Evolutionary conservation across 371 early-diverging fungal species (phyloP), one percentile per base, ranked within the genome.

Genomic region (Actinomortierella ambigua): DNA sequence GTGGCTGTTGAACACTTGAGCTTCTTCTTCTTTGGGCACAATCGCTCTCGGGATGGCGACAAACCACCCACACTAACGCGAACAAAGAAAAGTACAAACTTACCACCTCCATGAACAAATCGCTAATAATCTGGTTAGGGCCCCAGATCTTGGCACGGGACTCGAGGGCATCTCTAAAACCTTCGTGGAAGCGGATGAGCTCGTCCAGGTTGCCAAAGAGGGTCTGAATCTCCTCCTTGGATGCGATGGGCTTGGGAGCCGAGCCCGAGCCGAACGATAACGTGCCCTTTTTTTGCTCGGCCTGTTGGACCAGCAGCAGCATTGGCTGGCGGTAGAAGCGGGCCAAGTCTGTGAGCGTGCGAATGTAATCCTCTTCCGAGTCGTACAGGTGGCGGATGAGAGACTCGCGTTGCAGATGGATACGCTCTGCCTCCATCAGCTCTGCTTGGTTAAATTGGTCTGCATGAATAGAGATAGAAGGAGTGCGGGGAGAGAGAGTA

Each of bases 71-170:
- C n/a, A n/a, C n/a, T n/a, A n/a, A n/a, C n/a, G n/a, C n/a, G n/a
- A n/a, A n/a, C n/a, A n/a, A n/a, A n/a, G n/a, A n/a, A n/a, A n/a
- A n/a, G n/a, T n/a, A n/a, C n/a, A n/a, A n/a, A 59, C 64, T 46
- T 64, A 69, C 69, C 17, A 62, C 62, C 17, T 40, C 26, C 29
- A 71, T 44, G 18, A 71, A 46, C 34, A 71, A 46, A 43, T 71
- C 71, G 46, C 71, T 65, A 59, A 71, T 71, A 53, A 71, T 71
- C 57, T 71, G 71, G 14, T 65, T 62, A 4, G 71, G 71, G 1
- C 71, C 71, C 71, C 71, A 71, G 50, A 71, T 71, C 57, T 65
- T 71, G 59, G 71, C 65, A 18, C 71, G 71, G 6, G 20, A 46
- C 39, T 71, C 71, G 18, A 71, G 55, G 23, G 55, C 23, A 48